Evolutionary conservation across 1,284 basidiomycete genomes (phyloP), one percentile per base, ranked within the genome.

Genomic region (Meira miltonrushii): DNA sequence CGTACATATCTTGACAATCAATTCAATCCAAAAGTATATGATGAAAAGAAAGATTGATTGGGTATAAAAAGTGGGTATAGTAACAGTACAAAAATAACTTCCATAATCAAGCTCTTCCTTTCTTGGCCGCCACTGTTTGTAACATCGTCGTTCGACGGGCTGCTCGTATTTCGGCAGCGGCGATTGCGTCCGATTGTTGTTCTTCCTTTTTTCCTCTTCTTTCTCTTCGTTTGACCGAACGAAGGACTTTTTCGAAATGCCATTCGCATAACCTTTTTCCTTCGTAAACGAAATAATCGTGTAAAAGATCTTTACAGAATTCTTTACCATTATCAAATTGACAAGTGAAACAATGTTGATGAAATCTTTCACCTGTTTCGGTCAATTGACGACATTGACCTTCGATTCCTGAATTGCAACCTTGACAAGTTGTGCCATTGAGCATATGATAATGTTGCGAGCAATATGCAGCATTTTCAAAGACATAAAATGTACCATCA

Each of bases 401-500:
- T 48, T 69, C 68, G 64, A 72, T 71, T 33, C 70, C 70, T 15
- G 43, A 39, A 39, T 59, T 58, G 62, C 70, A 72, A 39, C 57
- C 59, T 41, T 60, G 59, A 54, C 70, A 72, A n/a, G 66, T 41
- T 23, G 69, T 70, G n/a, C 69, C 69, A 38, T 68, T 68, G 39
- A 64, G 51, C 10, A 53, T 43, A 43, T 68, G 66, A 17, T 72
- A 72, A 58, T 72, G 68, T 7, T 64, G 54, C 8, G 60, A 53
- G 44, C 70, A 72, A 65, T 72, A 72, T 17, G 70, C 68, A 51
- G 65, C 61, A 47, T 71, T 67, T 41, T 69, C 66, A 51, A 51
- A 71, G 8, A 70, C 69, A 57, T 71, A 72, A 39, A 72, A 72
- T 57, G 56, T 67, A 23, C 68, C 68, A 41, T 71, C 65, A 1